phyloP scores from a whole-genome alignment of 441 rosid genomes.

The Syzygium syzygioides region DNA sequence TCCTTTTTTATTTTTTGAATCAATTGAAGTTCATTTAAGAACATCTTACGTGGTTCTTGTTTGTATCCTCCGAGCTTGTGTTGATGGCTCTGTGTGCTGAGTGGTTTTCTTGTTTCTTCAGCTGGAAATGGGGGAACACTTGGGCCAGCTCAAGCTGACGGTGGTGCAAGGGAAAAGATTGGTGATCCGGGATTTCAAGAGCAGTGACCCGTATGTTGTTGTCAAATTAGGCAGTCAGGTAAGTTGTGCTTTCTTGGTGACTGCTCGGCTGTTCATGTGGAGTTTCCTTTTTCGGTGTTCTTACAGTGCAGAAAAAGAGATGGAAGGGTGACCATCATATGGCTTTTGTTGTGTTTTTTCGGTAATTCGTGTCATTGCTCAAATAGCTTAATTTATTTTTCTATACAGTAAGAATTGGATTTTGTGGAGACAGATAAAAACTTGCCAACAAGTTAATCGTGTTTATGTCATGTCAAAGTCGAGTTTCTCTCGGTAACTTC shows the following conservation, averaged over 20 bases:
- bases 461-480: not conserved
- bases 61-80: not conserved
- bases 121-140: constrained; percentile 52
- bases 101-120: not conserved
- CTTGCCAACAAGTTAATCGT: not conserved
- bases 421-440: not conserved
- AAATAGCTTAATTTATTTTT: not conserved
- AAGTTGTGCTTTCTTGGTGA: not conserved
- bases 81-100: not conserved
- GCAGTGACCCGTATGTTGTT: constrained; percentile 94
- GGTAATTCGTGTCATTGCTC: not conserved
- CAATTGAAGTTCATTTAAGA: not conserved
- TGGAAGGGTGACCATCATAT: not conserved
- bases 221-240: constrained; percentile 86
- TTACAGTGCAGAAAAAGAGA: not conserved
- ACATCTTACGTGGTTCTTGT: not conserved
- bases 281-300: not conserved
- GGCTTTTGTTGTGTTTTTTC: not conserved
- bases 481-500: not conserved
- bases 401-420: not conserved
- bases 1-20: not conserved
- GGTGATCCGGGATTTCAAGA: constrained; percentile 87
- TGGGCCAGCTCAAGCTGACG: constrained; percentile 62
- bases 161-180: constrained; percentile 75
- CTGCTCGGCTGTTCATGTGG: not conserved